These are phyloP conservation scores for Ophiognomonia clavigignenti-juglandacearum DNA, from an alignment of 2,329 filamentous ascomycete genomes.

Conservation along the genomic window DNA sequence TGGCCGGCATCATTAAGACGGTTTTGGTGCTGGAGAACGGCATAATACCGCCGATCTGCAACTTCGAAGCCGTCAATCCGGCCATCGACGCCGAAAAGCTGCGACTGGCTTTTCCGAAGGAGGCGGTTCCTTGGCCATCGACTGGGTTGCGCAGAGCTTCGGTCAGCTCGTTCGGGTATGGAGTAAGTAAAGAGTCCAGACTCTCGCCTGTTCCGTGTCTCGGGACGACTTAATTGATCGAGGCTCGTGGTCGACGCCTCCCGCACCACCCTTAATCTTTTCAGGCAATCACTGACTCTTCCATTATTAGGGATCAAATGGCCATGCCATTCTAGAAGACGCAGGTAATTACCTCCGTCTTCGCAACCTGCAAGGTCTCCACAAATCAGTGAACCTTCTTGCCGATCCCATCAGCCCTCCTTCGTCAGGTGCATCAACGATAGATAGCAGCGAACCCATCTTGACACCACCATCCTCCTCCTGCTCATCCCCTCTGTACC, in stretches of 20 bases:
- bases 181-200: no score
- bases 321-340: not conserved
- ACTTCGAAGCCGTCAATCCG: constrained; percentile 13
- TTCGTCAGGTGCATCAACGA: no score
- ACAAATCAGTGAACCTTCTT: not conserved
- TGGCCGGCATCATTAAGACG: constrained; percentile 18
- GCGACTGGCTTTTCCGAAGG: not conserved
- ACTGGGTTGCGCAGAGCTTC: not conserved
- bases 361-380: not conserved
- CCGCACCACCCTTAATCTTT: no score
- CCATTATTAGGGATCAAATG: constrained; percentile 4
- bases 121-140: constrained; percentile 1
- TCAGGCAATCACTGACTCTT: no score
- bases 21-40: constrained; percentile 15
- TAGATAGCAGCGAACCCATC: no score
- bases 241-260: no score
- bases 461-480: not conserved
- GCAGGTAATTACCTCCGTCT: not conserved
- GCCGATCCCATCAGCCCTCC: not conserved
- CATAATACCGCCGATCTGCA: constrained; percentile 14
- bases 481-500: not conserved
- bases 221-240: no score
- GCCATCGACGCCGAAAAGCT: not conserved
- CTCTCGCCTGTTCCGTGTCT: no score
- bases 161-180: constrained; percentile 3